phyloP scores from a whole-genome alignment of 164 flowering plant genomes.

The Chloranthus sessilifolius region DNA sequence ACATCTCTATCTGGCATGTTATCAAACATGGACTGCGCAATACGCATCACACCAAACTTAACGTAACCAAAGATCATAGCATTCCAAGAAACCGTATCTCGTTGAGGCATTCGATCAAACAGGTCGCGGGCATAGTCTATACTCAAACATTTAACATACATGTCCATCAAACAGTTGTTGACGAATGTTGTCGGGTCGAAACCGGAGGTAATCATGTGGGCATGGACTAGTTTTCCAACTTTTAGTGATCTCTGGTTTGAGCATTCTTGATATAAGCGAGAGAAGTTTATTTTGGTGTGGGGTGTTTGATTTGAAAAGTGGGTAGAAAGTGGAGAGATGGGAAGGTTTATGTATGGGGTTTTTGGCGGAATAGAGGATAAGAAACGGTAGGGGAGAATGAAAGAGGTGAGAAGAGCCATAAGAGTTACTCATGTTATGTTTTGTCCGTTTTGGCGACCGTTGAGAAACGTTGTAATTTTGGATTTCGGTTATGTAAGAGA shows the following conservation, averaged over 20 bases:
- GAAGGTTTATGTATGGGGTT: constrained; percentile 4
- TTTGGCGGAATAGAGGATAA: constrained; percentile 4
- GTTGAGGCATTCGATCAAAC: constrained; percentile 54
- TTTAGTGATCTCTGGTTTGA: constrained; percentile 22
- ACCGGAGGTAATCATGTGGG: constrained; percentile 57
- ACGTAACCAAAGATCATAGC: constrained; percentile 54
- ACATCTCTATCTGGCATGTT: constrained; percentile 63
- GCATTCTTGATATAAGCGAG: constrained; percentile 58
- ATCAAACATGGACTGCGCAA: constrained; percentile 40
- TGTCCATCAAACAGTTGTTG: constrained; percentile 60
- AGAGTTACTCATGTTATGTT: constrained; percentile 16
- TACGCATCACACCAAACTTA: constrained; percentile 29
- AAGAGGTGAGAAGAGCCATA: constrained; percentile 22
- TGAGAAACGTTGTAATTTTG: constrained; percentile 1
- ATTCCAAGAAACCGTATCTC: constrained; percentile 67
- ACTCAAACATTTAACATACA: constrained; percentile 48
- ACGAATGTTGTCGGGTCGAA: constrained; percentile 63
- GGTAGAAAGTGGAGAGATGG: constrained; percentile 15
- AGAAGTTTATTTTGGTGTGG: constrained; percentile 36
- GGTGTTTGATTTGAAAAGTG: constrained; percentile 3
- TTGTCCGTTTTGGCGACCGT: constrained; percentile 13
- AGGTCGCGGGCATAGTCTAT: constrained; percentile 45
- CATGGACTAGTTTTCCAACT: constrained; percentile 65
- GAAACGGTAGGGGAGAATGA: constrained; percentile 1
- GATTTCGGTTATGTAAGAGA: no score